A percentile compares a stretch with the other conserved stretches of the same genome.
phyloP scores from a whole-genome alignment of 2,329 filamentous ascomycete species.

The Cladosporium sp. region DNA sequence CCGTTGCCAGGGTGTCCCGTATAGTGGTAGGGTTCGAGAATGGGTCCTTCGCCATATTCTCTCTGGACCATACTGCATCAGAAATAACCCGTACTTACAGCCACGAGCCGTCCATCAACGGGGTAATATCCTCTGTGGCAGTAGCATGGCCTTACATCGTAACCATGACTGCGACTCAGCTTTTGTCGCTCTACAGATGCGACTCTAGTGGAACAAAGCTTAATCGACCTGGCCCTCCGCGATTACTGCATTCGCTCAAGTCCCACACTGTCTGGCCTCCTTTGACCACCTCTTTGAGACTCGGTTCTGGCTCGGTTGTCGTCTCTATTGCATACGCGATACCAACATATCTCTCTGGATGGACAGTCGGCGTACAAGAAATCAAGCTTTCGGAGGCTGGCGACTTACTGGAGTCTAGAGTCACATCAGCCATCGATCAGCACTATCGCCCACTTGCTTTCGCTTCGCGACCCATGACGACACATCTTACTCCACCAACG shows the following conservation, averaged over 20 bases:
- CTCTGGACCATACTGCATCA: slow-evolving; percentile 45
- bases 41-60: slow-evolving; percentile 69
- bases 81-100: slow-evolving; percentile 51
- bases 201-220: background rate
- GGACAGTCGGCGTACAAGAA: slow-evolving; percentile 91
- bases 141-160: slow-evolving; percentile 71
- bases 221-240: slow-evolving; percentile 35
- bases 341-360: slow-evolving; percentile 70
- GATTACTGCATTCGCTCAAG: slow-evolving; percentile 70
- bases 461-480: slow-evolving; percentile 24
- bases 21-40: slow-evolving; percentile 67
- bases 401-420: slow-evolving; percentile 45
- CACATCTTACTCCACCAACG: slow-evolving; percentile 20
- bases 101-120: slow-evolving; percentile 58
- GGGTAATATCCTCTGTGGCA: slow-evolving; percentile 66
- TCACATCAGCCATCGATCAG: slow-evolving; percentile 48
- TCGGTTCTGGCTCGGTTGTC: slow-evolving; percentile 59
- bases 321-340: slow-evolving; percentile 85
- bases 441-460: slow-evolving; percentile 41
- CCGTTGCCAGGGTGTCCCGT: slow-evolving; percentile 24
- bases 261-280: slow-evolving; percentile 77
- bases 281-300: slow-evolving; percentile 77
- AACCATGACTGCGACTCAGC: slow-evolving; percentile 69
- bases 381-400: slow-evolving; percentile 59
- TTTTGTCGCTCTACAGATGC: slow-evolving; percentile 73